Evolutionary conservation across 1,284 basidiomycete species (phyloP).

Genomic region (Dichomitus squalens): DNA sequence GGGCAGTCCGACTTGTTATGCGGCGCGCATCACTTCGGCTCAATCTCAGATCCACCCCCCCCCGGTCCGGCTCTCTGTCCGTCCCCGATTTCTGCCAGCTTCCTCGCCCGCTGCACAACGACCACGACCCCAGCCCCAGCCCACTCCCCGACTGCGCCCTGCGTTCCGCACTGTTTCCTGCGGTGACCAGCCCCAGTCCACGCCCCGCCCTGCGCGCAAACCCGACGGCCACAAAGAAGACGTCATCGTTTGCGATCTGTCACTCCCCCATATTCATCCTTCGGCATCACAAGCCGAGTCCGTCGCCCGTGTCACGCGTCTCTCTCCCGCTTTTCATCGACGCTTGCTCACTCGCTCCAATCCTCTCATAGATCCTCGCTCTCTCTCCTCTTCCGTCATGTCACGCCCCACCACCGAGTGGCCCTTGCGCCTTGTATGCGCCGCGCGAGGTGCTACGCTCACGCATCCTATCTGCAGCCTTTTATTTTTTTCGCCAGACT

Average conservation of each 20-base stretch:
- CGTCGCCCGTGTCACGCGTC: constrained; percentile 2
- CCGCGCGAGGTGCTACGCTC: no score
- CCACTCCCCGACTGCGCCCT: no score
- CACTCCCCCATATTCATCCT: not conserved
- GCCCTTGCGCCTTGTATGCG: no score
- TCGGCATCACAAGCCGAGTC: constrained; percentile 20
- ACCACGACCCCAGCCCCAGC: not conserved
- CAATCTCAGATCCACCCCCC: constrained; percentile 20
- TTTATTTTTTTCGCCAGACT: not conserved
- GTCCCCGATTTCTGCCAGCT: constrained; percentile 8
- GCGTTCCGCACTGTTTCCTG: constrained; percentile 1
- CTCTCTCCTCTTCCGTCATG: not conserved
- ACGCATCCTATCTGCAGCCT: not conserved
- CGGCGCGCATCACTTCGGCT: constrained; percentile 25
- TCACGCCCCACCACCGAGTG: no score
- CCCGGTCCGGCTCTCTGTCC: constrained; percentile 22
- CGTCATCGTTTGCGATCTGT: constrained; percentile 17
- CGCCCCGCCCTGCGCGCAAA: not conserved
- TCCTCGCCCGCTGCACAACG: not conserved
- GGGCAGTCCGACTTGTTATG: constrained; percentile 23
- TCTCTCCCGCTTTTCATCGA: not conserved
- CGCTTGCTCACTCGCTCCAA: not conserved
- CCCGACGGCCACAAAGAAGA: constrained; percentile 6
- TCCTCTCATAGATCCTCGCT: not conserved
- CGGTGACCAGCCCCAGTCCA: not conserved